phyloP scores from a whole-genome alignment of 305 asterid species.

The Solanum hybrid region DNA sequence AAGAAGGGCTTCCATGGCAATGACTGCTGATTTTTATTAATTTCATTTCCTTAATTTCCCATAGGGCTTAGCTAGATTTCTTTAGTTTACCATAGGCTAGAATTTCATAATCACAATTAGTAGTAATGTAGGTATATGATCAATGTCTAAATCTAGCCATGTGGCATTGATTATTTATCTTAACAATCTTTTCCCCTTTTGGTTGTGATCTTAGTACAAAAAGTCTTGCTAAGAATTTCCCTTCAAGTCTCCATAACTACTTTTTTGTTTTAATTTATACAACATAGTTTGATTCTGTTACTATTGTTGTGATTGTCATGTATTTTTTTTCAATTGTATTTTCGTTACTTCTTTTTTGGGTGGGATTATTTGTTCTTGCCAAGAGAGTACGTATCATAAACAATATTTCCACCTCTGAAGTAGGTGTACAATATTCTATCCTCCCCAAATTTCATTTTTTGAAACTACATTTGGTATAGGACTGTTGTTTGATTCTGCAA shows the following conservation, averaged over 20 bases:
- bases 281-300: neutral
- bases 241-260: neutral
- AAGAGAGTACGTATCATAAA: too few relatives aligned
- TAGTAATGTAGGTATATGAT: neutral
- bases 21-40: neutral
- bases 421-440: too few relatives aligned
- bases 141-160: neutral
- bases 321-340: too few relatives aligned
- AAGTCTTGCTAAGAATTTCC: neutral
- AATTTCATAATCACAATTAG: neutral
- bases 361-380: neutral
- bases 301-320: neutral
- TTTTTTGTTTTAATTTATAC: too few relatives aligned
- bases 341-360: neutral
- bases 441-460: too few relatives aligned
- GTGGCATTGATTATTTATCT: neutral
- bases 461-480: too few relatives aligned
- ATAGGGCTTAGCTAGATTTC: neutral
- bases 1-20: slow-evolving; percentile 40
- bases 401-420: too few relatives aligned
- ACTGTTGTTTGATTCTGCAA: neutral
- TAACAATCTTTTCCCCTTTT: neutral
- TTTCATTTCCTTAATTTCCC: neutral
- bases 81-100: neutral
- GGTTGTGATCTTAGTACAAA: neutral